These are phyloP conservation scores for Novakomyces olei DNA, from an alignment of 805 yeast genomes.

Conservation along the genomic window DNA sequence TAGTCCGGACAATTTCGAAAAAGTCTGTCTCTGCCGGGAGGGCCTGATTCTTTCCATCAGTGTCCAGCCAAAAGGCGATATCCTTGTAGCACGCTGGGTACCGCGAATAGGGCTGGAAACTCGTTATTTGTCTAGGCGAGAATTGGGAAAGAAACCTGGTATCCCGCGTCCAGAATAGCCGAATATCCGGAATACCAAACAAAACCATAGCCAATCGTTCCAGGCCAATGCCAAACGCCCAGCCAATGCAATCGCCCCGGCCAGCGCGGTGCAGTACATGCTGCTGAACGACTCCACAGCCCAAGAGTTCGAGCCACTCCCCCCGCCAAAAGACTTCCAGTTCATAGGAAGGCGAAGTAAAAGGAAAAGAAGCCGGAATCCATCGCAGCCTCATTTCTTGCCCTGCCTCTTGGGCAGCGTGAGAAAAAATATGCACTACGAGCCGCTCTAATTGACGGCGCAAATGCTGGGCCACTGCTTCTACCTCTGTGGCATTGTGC, in stretches of 20 bases:
- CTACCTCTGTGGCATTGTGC: conserved; percentile 49
- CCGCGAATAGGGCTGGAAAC: conserved; percentile 73
- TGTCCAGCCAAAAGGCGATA: conserved; percentile 81
- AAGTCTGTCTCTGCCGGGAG: conserved; percentile 77
- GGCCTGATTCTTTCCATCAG: too few species aligned
- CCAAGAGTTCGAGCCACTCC: conserved; percentile 93
- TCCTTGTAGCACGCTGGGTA: conserved; percentile 76
- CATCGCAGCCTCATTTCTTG: conserved; percentile 69
- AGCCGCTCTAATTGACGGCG: conserved; percentile 30
- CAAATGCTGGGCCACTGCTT: conserved; percentile 50
- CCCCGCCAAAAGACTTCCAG: conserved; percentile 98
- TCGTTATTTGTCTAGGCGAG: conserved; percentile 34
- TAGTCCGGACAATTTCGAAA: conserved; percentile 68
- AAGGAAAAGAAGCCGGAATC: conserved; percentile 90
- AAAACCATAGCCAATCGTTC: conserved; percentile 90
- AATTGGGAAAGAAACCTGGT: conserved; percentile 60
- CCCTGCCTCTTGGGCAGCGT: conserved; percentile 40
- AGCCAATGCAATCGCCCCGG: conserved; percentile 40
- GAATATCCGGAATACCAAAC: conserved; percentile 86
- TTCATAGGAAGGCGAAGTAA: conserved; percentile 98
- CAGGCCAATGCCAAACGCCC: conserved; percentile 96
- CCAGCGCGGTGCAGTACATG: conserved; percentile 58
- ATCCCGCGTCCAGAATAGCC: conserved; percentile 79
- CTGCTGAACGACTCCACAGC: conserved; percentile 76
- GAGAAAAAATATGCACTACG: conserved; percentile 33